Base-by-base conservation (phyloP, 2,329 filamentous ascomycete species). In the Aspergillus thermomutatus region DNA sequence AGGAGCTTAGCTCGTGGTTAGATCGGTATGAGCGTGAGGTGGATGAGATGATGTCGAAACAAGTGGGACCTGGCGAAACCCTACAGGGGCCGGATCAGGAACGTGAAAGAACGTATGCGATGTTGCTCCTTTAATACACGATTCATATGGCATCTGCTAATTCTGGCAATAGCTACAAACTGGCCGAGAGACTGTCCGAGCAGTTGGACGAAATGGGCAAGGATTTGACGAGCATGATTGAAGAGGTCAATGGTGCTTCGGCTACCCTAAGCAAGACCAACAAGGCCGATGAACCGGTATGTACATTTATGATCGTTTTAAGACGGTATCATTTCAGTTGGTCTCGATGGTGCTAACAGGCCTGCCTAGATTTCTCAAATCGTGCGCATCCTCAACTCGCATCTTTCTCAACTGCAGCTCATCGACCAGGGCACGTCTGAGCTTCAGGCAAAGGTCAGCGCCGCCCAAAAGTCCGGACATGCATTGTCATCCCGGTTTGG, bases 221-320 rank as follows among this genome's bases (percentile, higher is more conserved):
- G 71, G 92, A 96, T 71, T 81, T 99, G 61, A 87, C 86, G 49
- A 93, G 91, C 77, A 97, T 99, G 92, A 96, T 99, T 66, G 92
- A 96, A 71, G 94, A 97, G 76, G 96, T 99, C 72, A 99, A 99
- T 72, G 86, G 88, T 65, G 93, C 95, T 60, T 94, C 91, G n/a
- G 84, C 90, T 54, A 91, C 87, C 25, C 79, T 99, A 63, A 93
- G 87, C 82, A 96, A 95, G 82, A 91, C 89, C 57, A 88, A 84
- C 75, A 95, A 95, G 76, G 85, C 90, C 27, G 90, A 94, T 72
- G 91, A 94, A 76, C 90, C 90, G 64, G 91, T 94, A 83, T 77
- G 87, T 83, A 67, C 71, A 57, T 62, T 67, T 48, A 43, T 26
- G 7, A 8, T 52, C 11, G 37, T 57, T 46, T 26, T 28, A 25